Base-by-base conservation (phyloP, 306 rosid species). In the Urtica urens region DNA sequence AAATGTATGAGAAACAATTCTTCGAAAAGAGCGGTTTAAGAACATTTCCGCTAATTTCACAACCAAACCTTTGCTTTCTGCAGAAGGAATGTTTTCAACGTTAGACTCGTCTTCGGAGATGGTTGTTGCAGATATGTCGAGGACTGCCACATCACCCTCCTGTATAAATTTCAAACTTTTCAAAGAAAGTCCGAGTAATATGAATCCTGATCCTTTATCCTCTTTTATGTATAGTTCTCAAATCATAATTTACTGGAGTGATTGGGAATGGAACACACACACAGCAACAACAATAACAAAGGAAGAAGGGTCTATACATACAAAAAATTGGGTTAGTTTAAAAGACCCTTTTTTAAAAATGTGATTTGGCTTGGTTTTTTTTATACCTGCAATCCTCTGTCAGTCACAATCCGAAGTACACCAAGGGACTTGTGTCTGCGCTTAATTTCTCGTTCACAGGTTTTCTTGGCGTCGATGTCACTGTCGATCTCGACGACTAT, bases 371-470 rank as follows among this genome's bases (percentile, higher is more conserved):
- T n/a, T n/a, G n/a, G n/a, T n/a, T n/a, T n/a, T n/a, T n/a, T n/a
- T n/a, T 62, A 70, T 69, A 84, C 97, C 97, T 84, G 95, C 52
- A 88, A 72, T 52, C 86, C 95, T 72, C 97, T 72, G 53, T 77
- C 84, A 23, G 71, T 74, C 37, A 84, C 90, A 67, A 88, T 75
- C 70, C 78, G 86, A 47, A 88, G 39, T 35, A 59, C 11, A 58
- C 97, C 81, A 19, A 71, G 66, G 63, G 93, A 74, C 64, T 88
- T 84, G 63, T 74, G 79, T 35, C 90, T 90, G 50, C 90, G 74
- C 56, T 48, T 77, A 30, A 88, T 67, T 78, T 84, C 93, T 66
- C 67, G 73, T 43, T 81, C 90, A 46, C 72, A 72, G 47, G 77
- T 70, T 58, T 7, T 77, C 19, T 70, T 66, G 52, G 93, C 90